phyloP scores from a whole-genome alignment of 2,329 filamentous ascomycete genomes.

The Penicillium crustosum region DNA sequence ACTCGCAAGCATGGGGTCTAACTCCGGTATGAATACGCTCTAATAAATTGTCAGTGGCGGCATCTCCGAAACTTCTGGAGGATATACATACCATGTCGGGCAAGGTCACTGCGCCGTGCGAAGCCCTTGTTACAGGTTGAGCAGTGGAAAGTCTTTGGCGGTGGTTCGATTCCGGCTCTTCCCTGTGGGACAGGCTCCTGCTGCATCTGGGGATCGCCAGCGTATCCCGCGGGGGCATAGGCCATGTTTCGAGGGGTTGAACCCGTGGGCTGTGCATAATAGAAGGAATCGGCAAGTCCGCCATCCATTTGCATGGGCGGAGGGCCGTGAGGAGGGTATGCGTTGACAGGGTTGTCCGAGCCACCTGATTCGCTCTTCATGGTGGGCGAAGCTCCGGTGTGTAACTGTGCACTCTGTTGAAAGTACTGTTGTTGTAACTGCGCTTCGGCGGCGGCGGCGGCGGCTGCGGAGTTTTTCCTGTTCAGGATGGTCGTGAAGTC shows the following conservation, averaged over 20 bases:
- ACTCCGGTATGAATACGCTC: constrained; percentile 94
- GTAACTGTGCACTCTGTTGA: constrained; percentile 41
- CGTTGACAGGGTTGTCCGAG: constrained; percentile 57
- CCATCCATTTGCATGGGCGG: constrained; percentile 51
- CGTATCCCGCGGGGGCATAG: constrained; percentile 52
- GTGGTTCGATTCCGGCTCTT: constrained; percentile 46
- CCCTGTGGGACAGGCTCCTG: constrained; percentile 45
- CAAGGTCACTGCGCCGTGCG: constrained; percentile 87
- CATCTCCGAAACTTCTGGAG: not conserved
- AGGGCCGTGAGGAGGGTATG: constrained; percentile 58
- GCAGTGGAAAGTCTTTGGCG: constrained; percentile 80
- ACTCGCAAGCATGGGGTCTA: constrained; percentile 89
- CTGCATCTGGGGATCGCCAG: constrained; percentile 49
- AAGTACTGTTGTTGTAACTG: constrained; percentile 49
- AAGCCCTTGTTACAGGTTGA: constrained; percentile 89
- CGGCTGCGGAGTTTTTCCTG: constrained; percentile 49
- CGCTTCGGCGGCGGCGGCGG: constrained; percentile 44
- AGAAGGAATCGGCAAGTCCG: constrained; percentile 25
- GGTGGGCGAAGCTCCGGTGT: constrained; percentile 49
- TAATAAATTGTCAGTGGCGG: constrained; percentile 39
- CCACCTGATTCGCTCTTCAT: constrained; percentile 60
- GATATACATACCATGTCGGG: constrained; percentile 75
- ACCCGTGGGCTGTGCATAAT: constrained; percentile 32
- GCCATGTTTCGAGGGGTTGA: constrained; percentile 57
- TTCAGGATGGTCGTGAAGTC: constrained; percentile 55